Evolutionary conservation across 345 rosid species (phyloP), one percentile per base, ranked within the genome.

Genomic region (Salix viminalis): DNA sequence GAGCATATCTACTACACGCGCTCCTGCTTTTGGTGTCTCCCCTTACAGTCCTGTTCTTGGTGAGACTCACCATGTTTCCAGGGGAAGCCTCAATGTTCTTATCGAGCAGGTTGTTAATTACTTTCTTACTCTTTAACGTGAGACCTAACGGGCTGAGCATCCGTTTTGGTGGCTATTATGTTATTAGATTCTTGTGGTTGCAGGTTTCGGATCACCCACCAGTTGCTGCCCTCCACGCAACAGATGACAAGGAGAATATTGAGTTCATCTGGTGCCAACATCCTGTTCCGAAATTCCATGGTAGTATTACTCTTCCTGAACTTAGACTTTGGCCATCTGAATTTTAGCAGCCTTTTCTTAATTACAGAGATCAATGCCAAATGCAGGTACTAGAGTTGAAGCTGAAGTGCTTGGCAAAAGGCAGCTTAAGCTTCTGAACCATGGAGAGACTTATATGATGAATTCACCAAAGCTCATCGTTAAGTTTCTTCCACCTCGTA

Each of bases 121-220:
- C 7, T 56, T 9, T 41, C 44, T 10, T 41, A 11, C 0, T 41
- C 44, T 41, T 41, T 0, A 0, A 41, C 44, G 11, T 41, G 44
- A 41, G 44, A 34, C 36, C 36, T 34, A 34, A 34, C 36, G 44
- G 44, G 44, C 10, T 2, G 0, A 41, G 10, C 44, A 41, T 10
- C 44, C 3, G 44, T 23, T 32, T 32, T n/a, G 61, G 1, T 3
- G n/a, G 1, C 21, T 54, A 7, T 54, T 23, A 21, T 21, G 3
- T 7, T 11, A 21, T 8, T 54, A 7, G 8, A 54, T 26, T 65
- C 69, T 34, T 34, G 4, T 32, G 50, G 8, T 73, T 83, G 26
- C 80, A 94, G 97, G 88, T 95, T 75, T 93, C 94, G 24, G 97
- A 95, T 78, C 97, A 95, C 62, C 99, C 97, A 19, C 93, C 97